Evolutionary conservation across 2,329 filamentous ascomycete species (phyloP).

Genomic region (Exophiala dermatitidis): DNA sequence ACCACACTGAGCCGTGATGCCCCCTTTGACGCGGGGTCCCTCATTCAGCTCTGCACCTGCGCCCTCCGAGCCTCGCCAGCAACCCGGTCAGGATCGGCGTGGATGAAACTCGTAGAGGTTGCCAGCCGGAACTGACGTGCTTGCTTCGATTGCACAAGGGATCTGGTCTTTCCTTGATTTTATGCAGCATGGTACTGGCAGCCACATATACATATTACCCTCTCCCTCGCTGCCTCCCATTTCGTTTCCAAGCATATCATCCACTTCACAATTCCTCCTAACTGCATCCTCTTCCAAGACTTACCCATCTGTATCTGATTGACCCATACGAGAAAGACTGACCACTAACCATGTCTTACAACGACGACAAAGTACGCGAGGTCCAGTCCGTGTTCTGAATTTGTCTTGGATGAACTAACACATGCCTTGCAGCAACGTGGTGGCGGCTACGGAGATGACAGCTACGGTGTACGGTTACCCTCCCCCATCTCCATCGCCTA

Average conservation of each 20-base stretch:
- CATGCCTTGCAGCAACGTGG: conserved; percentile 11
- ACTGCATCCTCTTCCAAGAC: neutral
- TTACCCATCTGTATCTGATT: neutral
- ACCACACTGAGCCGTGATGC: too few species aligned
- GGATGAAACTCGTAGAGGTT: too few species aligned
- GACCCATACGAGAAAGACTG: neutral
- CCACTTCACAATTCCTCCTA: neutral
- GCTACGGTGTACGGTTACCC: conserved; percentile 11
- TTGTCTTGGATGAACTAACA: conserved; percentile 1
- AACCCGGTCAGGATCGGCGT: too few species aligned
- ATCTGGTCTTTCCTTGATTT: too few species aligned
- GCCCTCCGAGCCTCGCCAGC: too few species aligned
- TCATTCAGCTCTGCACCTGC: too few species aligned
- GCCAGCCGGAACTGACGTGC: too few species aligned
- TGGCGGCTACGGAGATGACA: conserved; percentile 23
- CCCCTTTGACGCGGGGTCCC: too few species aligned
- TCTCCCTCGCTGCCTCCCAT: neutral
- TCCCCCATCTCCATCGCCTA: neutral
- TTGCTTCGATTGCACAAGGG: too few species aligned
- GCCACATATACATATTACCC: too few species aligned
- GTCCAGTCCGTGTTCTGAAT: neutral
- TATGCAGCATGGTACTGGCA: too few species aligned
- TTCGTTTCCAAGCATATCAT: neutral
- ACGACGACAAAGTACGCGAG: conserved; percentile 20
- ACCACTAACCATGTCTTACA: conserved; percentile 19